A percentile compares a stretch with the other conserved stretches of the same genome.
Evolutionary conservation across 192 early-diverging fungal genomes (phyloP).

Genomic region (Backusella tarrabulga): DNA sequence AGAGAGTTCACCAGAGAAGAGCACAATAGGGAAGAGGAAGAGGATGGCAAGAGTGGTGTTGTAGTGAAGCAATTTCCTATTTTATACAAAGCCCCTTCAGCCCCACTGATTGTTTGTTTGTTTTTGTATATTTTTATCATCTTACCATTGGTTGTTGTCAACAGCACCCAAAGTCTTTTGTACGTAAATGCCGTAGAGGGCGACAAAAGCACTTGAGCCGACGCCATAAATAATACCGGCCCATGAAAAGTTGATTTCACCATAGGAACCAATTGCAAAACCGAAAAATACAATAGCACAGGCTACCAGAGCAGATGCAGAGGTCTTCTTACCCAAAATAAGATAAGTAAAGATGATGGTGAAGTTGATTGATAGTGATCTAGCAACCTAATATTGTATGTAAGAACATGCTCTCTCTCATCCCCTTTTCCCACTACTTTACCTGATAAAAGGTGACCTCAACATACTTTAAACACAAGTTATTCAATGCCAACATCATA

Average conservation of each 20-base stretch:
- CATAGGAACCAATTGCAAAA: constrained; percentile 64
- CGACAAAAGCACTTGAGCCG: constrained; percentile 62
- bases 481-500: constrained; percentile 65
- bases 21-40: constrained; percentile 53
- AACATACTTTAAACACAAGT: constrained; percentile 61
- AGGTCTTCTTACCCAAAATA: constrained; percentile 56
- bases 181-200: constrained; percentile 68
- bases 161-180: constrained; percentile 61
- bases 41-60: constrained; percentile 63
- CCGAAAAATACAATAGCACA: constrained; percentile 60
- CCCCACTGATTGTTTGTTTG: background rate
- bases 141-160: constrained; percentile 67
- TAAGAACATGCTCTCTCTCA: background rate
- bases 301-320: constrained; percentile 47
- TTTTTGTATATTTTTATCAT: background rate
- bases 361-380: constrained; percentile 66
- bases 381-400: constrained; percentile 45
- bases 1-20: constrained; percentile 57
- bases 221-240: constrained; percentile 62
- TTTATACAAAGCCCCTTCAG: background rate
- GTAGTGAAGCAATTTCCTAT: constrained; percentile 63
- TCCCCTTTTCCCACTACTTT: background rate
- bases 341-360: constrained; percentile 67
- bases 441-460: constrained; percentile 71
- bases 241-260: constrained; percentile 68